These are phyloP conservation scores for Aristolochia californica DNA, from an alignment of 164 flowering plant genomes.

Conservation along the genomic window DNA sequence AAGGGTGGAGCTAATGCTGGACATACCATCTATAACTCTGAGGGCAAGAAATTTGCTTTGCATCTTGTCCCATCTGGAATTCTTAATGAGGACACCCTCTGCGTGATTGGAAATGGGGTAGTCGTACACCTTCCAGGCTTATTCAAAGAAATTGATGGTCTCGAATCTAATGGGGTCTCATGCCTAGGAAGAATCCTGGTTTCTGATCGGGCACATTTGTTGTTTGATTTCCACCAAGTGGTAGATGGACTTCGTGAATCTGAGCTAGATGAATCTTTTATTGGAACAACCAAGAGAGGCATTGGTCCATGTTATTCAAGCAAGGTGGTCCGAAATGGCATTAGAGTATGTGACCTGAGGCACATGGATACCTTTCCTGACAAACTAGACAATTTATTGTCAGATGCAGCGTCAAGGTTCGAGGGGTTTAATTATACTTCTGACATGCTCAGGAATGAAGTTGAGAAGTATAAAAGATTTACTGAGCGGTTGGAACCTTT, in stretches of 20 bases:
- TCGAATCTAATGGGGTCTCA: constrained; percentile 76
- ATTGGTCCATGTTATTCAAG: constrained; percentile 89
- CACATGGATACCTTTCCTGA: constrained; percentile 89
- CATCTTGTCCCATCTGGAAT: constrained; percentile 95
- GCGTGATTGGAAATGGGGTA: constrained; percentile 93
- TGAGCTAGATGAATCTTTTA: constrained; percentile 78
- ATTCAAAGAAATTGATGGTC: constrained; percentile 75
- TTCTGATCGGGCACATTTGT: constrained; percentile 86
- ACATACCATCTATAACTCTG: constrained; percentile 81
- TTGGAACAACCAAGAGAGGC: constrained; percentile 90
- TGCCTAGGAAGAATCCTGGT: constrained; percentile 79
- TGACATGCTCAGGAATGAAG: constrained; percentile 70
- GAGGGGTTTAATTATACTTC: constrained; percentile 47
- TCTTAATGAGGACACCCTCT: constrained; percentile 72
- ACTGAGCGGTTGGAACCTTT: constrained; percentile 85
- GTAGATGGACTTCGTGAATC: constrained; percentile 84
- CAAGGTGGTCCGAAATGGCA: constrained; percentile 78
- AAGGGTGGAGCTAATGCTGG: constrained; percentile 97
- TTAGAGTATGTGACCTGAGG: constrained; percentile 82
- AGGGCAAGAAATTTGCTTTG: constrained; percentile 97
- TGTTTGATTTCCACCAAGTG: constrained; percentile 84
- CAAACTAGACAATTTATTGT: constrained; percentile 71
- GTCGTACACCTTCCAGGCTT: constrained; percentile 85
- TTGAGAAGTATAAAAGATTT: constrained; percentile 64
- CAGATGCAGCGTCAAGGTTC: constrained; percentile 87